Base-by-base conservation (phyloP, 768 basidiomycete species). In the Suillus subalutaceus region DNA sequence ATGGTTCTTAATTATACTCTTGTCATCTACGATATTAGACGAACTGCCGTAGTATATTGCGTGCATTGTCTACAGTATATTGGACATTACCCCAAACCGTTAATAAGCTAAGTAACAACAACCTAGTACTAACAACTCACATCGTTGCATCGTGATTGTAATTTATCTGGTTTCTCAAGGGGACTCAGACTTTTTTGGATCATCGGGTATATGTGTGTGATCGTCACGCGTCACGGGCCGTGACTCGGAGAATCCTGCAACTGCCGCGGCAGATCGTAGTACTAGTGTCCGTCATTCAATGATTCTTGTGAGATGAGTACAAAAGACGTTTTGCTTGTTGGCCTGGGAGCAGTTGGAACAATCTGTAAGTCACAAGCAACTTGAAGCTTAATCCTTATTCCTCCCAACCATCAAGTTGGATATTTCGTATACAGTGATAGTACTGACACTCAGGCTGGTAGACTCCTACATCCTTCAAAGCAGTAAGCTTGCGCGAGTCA, bases 291-390 rank as follows among this genome's bases (percentile, higher is more conserved):
- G 35, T 35, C 35, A 35, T 35, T 26, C 26, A 26, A 26, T 26
- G 26, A 26, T 26, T 35, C 35, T 35, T 35, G 18, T 43, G 10
- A 60, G 18, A 60, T 60, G 59, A 20, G 20, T n/a, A n/a, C 26
- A 13, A 84, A 85, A 68, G 85, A 89, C 30, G 79, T 88, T 18
- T 79, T 89, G 1, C 74, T 89, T 18, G 85, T 89, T n/a, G 87
- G 88, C 2, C 86, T 87, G 67, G 89, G 90, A 13, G 90, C 88
- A 2, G 81, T 90, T 1, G 90, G 89, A 1, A 82, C 86, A 4
- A 82, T 90, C 38, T 89, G 89, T 90, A 67, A 66, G 86, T 76
- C 37, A 44, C 30, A n/a, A 35, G 12, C 53, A 55, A 32, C 23
- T 26, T 6, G 48, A 52, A 16, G 13, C 26, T 30, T 52, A 30